Conservation (phyloP, 257 asterid genomes). For the Penstemon barbatus region DNA sequence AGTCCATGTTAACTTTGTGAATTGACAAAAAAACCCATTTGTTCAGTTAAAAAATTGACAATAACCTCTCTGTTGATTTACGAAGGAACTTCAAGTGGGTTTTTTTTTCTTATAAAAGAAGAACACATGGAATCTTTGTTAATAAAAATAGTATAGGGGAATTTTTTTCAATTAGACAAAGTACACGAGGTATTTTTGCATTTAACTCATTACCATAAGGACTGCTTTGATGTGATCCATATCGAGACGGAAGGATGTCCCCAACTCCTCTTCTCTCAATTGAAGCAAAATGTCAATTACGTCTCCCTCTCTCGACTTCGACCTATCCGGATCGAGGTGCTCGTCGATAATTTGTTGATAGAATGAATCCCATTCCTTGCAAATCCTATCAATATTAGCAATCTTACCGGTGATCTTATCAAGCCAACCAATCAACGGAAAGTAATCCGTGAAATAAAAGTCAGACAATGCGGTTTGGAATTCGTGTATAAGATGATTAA, state of each 20-base stretch:
- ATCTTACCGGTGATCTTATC: slow-evolving; percentile 30
- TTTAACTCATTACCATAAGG: no score
- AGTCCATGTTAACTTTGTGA: no score
- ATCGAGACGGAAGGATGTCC: neutral
- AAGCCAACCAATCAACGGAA: slow-evolving; percentile 37
- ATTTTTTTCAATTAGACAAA: no score
- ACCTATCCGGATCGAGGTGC: slow-evolving; percentile 20
- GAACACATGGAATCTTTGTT: no score
- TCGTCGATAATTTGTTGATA: slow-evolving; percentile 35
- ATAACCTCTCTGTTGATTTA: no score
- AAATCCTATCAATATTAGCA: slow-evolving; percentile 26
- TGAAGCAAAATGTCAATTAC: slow-evolving; percentile 13
- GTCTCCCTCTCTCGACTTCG: slow-evolving; percentile 26
- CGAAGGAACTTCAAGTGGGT: no score
- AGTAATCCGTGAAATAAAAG: slow-evolving; percentile 27
- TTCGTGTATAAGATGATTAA: neutral
- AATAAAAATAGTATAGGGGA: no score
- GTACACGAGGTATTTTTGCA: no score
- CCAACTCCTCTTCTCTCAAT: neutral
- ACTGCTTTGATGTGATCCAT: no score
- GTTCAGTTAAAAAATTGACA: no score
- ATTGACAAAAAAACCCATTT: no score
- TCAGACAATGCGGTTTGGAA: slow-evolving; percentile 9
- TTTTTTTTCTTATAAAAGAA: no score
- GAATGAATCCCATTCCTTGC: slow-evolving; percentile 32